Evolutionary conservation across 2,329 filamentous ascomycete species (phyloP), one percentile per base, ranked within the genome.

Genomic region (Fusarium brevicatenulatum): DNA sequence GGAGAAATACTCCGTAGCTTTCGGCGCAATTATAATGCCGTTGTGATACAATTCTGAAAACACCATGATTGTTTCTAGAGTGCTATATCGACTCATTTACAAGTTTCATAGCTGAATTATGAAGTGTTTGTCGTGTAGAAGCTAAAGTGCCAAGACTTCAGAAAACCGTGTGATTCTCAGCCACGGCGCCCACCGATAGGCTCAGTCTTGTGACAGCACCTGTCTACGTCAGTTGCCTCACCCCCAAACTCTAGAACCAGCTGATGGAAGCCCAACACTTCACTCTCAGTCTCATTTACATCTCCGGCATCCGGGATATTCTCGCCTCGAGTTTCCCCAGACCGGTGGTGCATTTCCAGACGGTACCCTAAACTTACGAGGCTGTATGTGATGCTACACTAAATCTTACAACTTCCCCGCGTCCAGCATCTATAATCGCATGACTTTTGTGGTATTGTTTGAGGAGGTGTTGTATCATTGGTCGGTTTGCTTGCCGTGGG

Each of bases 271-370:
- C 36, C 37, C 39, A n/a, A 28, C 23, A 11, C 5, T 28, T 37
- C 5, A 37, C 36, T 19, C 36, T 37, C 16, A 37, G 9, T 37
- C 4, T 18, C 8, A 9, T 36, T 23, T 55, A 16, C 49, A 32
- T 62, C 23, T 61, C 66, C 61, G 57, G 55, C n/a, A 46, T 64
- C 71, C 72, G 71, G 71, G 57, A 70, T 64, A 74, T 74, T 74
- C 68, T 74, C 68, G 72, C 71, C 72, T 72, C 37, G 56, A 34
- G 15, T 36, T 66, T 47, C 60, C 68, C 71, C 63, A 57, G 44
- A 44, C 44, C 40, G 64, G 58, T 30, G 16, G 23, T 62, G 11
- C 49, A 68, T 34, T 34, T 68, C 65, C 62, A 67, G 44, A 39
- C 42, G 34, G 11, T 19, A 23, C 47, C 47, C 47, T 50, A 34